A percentile compares a stretch with the other conserved stretches of the same genome.
Conservation (phyloP, 345 rosid genomes). For the Acer campestre region DNA sequence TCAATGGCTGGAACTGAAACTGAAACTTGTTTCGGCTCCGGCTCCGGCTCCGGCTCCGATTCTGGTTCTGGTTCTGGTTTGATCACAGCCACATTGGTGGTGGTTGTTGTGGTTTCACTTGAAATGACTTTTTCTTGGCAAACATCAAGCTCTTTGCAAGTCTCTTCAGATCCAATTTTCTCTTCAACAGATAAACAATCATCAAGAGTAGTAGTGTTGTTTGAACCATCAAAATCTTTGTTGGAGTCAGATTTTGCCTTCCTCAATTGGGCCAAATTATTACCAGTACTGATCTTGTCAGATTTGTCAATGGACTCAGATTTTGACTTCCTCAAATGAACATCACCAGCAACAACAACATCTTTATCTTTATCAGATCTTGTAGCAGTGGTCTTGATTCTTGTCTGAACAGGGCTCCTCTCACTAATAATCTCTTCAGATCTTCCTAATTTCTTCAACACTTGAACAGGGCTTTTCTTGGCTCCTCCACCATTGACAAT, state of each 20-base stretch:
- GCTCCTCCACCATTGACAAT: conserved; percentile 27
- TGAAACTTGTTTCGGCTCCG: neutral
- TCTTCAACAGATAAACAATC: conserved; percentile 17
- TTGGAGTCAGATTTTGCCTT: conserved; percentile 30
- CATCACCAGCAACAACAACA: conserved; percentile 31
- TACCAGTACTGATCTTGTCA: neutral
- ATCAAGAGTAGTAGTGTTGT: neutral
- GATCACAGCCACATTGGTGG: conserved; percentile 9
- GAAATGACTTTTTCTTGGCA: conserved; percentile 55
- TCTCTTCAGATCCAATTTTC: conserved; percentile 44
- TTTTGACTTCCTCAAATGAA: conserved; percentile 35
- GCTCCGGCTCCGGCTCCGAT: neutral
- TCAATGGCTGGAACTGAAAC: neutral
- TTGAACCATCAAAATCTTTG: conserved; percentile 26
- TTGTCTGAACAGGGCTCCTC: conserved; percentile 43
- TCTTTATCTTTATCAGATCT: conserved; percentile 47
- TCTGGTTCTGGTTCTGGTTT: conserved; percentile 11
- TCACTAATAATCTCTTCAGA: conserved; percentile 26
- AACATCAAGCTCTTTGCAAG: conserved; percentile 50
- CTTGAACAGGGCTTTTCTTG: conserved; percentile 34
- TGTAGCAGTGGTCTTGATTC: conserved; percentile 23
- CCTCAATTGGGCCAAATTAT: conserved; percentile 22
- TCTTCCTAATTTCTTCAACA: conserved; percentile 34
- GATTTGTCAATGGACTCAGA: conserved; percentile 30
- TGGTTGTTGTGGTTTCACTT: conserved; percentile 12